A percentile compares a stretch with the other conserved stretches of the same genome.
Evolutionary conservation across 2,329 filamentous ascomycete species (phyloP).

Genomic region (Paraphoma sp.): DNA sequence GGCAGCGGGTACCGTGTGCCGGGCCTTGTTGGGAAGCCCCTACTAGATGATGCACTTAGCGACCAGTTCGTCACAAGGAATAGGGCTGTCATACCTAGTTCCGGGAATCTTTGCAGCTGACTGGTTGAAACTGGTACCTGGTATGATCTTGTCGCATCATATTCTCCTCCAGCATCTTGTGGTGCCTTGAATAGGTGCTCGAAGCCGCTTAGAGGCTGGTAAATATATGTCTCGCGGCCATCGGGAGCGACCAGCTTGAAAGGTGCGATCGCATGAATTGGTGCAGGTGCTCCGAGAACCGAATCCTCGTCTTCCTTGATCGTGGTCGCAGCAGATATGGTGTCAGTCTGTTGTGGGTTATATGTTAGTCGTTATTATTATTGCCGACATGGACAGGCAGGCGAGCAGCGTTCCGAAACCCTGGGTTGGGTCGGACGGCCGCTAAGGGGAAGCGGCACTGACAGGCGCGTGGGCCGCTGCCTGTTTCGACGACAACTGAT

Average conservation of each 20-base stretch:
- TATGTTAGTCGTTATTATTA: neutral
- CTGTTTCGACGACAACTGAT: conserved; percentile 21
- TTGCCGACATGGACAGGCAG: conserved; percentile 6
- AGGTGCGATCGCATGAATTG: conserved; percentile 18
- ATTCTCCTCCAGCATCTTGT: neutral
- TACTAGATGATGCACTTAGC: conserved; percentile 12
- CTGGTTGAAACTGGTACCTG: neutral
- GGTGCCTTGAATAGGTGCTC: conserved; percentile 28
- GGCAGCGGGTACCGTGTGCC: neutral
- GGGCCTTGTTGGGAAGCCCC: neutral
- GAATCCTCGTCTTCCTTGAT: conserved; percentile 6
- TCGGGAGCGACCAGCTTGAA: conserved; percentile 25
- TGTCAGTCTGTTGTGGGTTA: neutral
- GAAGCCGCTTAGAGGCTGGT: conserved; percentile 30
- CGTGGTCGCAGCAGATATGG: neutral
- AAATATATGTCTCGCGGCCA: conserved; percentile 27
- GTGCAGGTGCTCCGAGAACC: conserved; percentile 20
- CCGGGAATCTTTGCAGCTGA: neutral
- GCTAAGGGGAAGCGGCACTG: conserved; percentile 12
- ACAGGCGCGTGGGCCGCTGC: conserved; percentile 14
- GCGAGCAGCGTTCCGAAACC: neutral
- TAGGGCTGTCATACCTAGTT: conserved; percentile 12
- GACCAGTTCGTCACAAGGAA: neutral
- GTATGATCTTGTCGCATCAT: neutral
- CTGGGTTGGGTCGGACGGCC: conserved; percentile 13